These are phyloP conservation scores for Phytophthora pluvialis DNA, from an alignment of 352 stramenopile species.

Conservation along the genomic window DNA sequence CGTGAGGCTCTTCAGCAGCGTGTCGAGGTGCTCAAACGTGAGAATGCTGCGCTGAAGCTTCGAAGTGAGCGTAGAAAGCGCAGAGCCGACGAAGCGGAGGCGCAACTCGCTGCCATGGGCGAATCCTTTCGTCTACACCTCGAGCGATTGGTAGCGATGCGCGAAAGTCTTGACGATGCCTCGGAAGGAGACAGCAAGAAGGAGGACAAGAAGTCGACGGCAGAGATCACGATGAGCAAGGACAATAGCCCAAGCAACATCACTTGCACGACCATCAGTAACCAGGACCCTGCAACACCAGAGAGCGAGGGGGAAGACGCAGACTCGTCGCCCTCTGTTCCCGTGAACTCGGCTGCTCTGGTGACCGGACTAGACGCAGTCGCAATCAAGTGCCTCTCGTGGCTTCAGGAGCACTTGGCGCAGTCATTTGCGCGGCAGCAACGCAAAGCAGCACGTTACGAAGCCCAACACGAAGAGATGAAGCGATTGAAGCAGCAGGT, in stretches of 20 bases:
- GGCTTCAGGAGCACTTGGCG: conserved; percentile 58
- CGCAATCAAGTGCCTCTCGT: conserved; percentile 58
- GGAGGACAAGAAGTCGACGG: conserved; percentile 1
- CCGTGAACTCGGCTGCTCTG: conserved; percentile 30
- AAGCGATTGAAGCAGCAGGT: conserved; percentile 42
- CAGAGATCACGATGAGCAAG: conserved; percentile 1
- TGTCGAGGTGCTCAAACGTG: conserved; percentile 35
- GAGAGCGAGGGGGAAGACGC: conserved; percentile 2
- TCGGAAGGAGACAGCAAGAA: conserved; percentile 10
- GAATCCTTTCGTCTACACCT: conserved; percentile 65
- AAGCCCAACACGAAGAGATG: conserved; percentile 57
- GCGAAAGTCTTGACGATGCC: conserved; percentile 49
- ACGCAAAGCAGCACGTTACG: conserved; percentile 49
- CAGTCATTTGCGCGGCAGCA: conserved; percentile 56
- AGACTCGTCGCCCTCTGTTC: conserved; percentile 10
- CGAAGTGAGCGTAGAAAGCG: conserved; percentile 23
- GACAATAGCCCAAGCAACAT: neutral
- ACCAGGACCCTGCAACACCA: conserved; percentile 6
- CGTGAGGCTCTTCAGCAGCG: conserved; percentile 36
- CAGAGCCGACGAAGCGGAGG: conserved; percentile 31
- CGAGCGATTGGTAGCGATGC: conserved; percentile 63
- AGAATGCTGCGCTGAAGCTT: conserved; percentile 35
- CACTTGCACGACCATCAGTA: neutral
- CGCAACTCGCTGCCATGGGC: conserved; percentile 46
- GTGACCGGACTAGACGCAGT: conserved; percentile 51